Conservation (phyloP, 805 yeast species). For the Candida cerambycidarum region DNA sequence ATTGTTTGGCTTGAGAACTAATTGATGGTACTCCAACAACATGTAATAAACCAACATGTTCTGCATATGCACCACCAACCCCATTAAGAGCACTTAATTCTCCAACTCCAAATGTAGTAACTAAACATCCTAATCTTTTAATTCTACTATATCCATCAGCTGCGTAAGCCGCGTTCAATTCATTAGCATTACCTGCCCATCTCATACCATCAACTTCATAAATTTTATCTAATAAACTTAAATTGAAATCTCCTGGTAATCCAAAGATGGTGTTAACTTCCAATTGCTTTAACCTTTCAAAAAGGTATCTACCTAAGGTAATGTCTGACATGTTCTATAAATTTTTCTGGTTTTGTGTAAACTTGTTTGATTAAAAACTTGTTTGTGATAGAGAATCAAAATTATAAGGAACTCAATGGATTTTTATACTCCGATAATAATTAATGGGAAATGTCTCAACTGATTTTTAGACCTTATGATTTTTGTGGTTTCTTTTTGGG, state of each 20-base stretch:
- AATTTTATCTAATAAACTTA: slow-evolving; percentile 37
- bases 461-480: slow-evolving; percentile 3
- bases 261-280: slow-evolving; percentile 39
- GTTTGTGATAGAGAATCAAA: not conserved
- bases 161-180: slow-evolving; percentile 44
- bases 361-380: not conserved
- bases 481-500: not conserved
- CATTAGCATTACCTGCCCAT: slow-evolving; percentile 48
- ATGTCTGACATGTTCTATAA: slow-evolving; percentile 28
- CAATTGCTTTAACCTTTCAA: slow-evolving; percentile 40
- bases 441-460: slow-evolving; percentile 1
- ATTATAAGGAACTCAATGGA: not conserved
- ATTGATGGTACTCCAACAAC: slow-evolving; percentile 42
- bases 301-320: slow-evolving; percentile 39
- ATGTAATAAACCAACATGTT: slow-evolving; percentile 41
- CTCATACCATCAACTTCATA: slow-evolving; percentile 39
- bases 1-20: slow-evolving; percentile 40
- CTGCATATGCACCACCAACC: slow-evolving; percentile 42
- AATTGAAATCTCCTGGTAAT: slow-evolving; percentile 43
- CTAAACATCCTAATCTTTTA: slow-evolving; percentile 36
- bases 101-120: slow-evolving; percentile 45
- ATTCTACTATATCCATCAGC: slow-evolving; percentile 45
- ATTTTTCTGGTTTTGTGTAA: not conserved
- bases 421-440: not conserved
- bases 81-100: slow-evolving; percentile 41